Base-by-base conservation (phyloP, 768 basidiomycete species). In the Lactarius sp. region DNA sequence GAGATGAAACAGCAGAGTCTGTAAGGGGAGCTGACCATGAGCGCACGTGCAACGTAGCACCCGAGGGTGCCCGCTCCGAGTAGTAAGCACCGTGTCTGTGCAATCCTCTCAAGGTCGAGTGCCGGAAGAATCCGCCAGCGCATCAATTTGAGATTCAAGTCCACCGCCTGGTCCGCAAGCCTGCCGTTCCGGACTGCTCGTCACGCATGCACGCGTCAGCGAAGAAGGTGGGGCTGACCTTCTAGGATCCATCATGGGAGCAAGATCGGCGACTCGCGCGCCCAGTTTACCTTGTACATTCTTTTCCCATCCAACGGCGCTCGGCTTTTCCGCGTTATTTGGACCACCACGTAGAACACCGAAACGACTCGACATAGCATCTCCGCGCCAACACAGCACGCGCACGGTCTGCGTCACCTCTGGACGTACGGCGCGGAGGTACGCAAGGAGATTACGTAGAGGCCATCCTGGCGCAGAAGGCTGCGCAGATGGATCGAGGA, bases 81-180 rank as follows among this genome's bases (percentile, higher is more conserved):
- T 0, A 98, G 77, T 0, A 99, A 77, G 72, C 93, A 96, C 63
- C 77, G 82, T 2, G 94, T 92, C 0, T 74, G 71, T 1, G 92
- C 85, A 22, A 99, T 83, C 75, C 87, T 92, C 58, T 97, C 95
- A 13, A 98, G 81, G 67, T 98, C 83, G 54, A 99, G 84, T 1
- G 83, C 77, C 14, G 97, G 97, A 20, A 98, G 78, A 67, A 98
- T 94, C 20, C 96, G 83, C 96, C 96, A 98, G 20, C 93, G 84
- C 96, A 99, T 98, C 47, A 99, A 81, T 72, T 98, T 98, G 53
- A 98, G 79, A 72, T 98, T 99, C 46, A 99, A 79, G 75, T 98
- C 94, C n/a, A 98, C 94, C 0, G 97, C 97, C 74, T 99, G 96
- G 67, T 92, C 86, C 0, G 96, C 95, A 5, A 98, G 82, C 68